phyloP scores from a whole-genome alignment of 2,329 filamentous ascomycete genomes.

The Blastomyces parvus region DNA sequence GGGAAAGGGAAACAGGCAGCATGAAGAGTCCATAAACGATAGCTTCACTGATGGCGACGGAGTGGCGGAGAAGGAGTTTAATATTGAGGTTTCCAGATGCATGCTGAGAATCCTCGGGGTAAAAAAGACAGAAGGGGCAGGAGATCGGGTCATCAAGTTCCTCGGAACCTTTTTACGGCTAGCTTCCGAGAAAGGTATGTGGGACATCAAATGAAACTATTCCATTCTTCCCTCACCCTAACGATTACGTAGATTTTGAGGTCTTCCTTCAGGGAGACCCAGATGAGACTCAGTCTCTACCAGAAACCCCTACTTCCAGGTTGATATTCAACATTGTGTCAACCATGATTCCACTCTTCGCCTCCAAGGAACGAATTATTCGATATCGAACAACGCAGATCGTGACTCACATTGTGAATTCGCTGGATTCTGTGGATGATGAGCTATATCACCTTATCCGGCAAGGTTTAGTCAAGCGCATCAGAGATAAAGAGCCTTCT shows the following conservation, averaged over 20 bases:
- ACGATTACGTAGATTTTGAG: constrained; percentile 55
- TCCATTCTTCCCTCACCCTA: constrained; percentile 8
- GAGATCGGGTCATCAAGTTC: constrained; percentile 77
- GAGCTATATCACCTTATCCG: constrained; percentile 77
- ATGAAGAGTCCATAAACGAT: constrained; percentile 28
- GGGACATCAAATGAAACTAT: not conserved
- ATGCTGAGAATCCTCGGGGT: constrained; percentile 72
- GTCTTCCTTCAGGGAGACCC: constrained; percentile 52
- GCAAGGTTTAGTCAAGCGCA: constrained; percentile 68
- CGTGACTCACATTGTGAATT: constrained; percentile 84
- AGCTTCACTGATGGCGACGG: constrained; percentile 46
- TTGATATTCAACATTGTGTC: constrained; percentile 66
- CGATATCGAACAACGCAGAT: constrained; percentile 84
- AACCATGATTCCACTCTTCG: constrained; percentile 63
- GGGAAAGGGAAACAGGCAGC: constrained; percentile 19
- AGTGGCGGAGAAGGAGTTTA: constrained; percentile 79
- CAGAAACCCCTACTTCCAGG: constrained; percentile 74
- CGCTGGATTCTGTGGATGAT: constrained; percentile 82
- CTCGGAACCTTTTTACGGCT: constrained; percentile 76
- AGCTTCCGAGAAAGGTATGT: constrained; percentile 48
- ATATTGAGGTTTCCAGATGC: constrained; percentile 73
- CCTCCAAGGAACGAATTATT: constrained; percentile 84
- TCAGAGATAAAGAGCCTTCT: constrained; percentile 88
- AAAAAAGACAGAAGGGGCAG: constrained; percentile 83
- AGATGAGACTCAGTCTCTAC: constrained; percentile 59